phyloP scores from a whole-genome alignment of 1,284 basidiomycete species.

The Marasmius sp. region DNA sequence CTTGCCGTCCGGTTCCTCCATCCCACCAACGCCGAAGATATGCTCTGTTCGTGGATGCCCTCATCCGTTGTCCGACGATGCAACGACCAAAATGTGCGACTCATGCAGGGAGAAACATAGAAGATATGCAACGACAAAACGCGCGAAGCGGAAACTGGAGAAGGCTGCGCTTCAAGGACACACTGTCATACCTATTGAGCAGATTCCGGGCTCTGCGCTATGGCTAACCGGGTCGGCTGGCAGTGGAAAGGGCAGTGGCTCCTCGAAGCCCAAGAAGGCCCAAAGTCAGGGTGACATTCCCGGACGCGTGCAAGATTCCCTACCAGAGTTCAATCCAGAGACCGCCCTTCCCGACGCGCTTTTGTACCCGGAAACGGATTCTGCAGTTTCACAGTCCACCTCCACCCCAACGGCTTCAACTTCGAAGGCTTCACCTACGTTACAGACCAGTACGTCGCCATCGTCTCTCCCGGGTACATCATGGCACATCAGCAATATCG shows the following conservation, averaged over 20 bases:
- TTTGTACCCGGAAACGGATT: background rate
- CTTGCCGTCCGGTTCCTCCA: background rate
- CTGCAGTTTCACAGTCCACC: background rate
- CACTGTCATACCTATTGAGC: slow-evolving; percentile 18
- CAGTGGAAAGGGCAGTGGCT: background rate
- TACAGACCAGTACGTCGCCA: background rate
- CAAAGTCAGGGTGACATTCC: background rate
- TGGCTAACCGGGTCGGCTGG: slow-evolving; percentile 24
- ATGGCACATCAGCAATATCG: slow-evolving; percentile 26
- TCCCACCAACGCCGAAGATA: slow-evolving; percentile 3
- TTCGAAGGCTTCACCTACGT: background rate
- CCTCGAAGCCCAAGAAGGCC: background rate
- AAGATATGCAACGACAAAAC: slow-evolving; percentile 50
- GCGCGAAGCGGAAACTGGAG: slow-evolving; percentile 50
- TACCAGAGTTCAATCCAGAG: background rate
- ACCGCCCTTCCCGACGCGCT: background rate
- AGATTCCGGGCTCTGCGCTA: slow-evolving; percentile 12
- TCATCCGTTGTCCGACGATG: slow-evolving; percentile 16
- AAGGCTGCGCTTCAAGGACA: slow-evolving; percentile 40
- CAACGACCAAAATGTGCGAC: slow-evolving; percentile 52
- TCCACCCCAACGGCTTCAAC: background rate
- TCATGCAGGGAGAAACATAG: slow-evolving; percentile 50
- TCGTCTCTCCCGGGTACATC: background rate
- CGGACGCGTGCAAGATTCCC: background rate
- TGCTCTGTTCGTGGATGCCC: slow-evolving; percentile 38